phyloP scores from a whole-genome alignment of 1,284 basidiomycete genomes.

The Ganoderma sinense region DNA sequence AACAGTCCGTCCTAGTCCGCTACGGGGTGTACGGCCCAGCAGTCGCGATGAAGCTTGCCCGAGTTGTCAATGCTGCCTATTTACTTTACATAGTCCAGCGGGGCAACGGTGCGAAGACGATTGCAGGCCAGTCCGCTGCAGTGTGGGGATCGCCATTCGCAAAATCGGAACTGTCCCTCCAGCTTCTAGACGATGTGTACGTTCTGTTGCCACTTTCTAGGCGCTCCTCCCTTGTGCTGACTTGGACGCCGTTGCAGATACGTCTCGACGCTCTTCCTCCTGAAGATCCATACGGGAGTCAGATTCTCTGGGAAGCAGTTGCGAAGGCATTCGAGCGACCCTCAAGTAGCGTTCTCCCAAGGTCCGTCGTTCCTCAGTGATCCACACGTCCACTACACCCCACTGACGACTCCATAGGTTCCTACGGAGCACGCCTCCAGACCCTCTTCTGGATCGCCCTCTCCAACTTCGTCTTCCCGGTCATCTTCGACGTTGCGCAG shows the following conservation, averaged over 20 bases:
- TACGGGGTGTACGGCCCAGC: conserved; percentile 12
- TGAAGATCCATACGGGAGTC: not conserved
- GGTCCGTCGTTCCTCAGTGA: not conserved
- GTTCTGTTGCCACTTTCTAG: not conserved
- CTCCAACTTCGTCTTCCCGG: conserved; percentile 42
- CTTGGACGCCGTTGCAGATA: not conserved
- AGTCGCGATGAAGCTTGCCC: not conserved
- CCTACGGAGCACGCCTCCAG: not conserved
- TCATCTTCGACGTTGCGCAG: conserved; percentile 36
- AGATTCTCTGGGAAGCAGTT: not conserved
- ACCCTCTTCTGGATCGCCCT: conserved; percentile 35
- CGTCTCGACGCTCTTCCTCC: not conserved
- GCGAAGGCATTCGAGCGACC: not conserved
- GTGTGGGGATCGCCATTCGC: not conserved
- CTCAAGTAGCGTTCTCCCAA: not conserved
- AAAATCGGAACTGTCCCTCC: not conserved
- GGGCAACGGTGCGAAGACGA: not conserved
- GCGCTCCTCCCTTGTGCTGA: not conserved
- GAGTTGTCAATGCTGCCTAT: not conserved
- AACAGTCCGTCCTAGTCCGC: not conserved
- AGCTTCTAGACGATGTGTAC: not conserved
- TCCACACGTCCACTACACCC: not conserved
- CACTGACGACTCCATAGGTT: not conserved
- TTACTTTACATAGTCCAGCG: not conserved
- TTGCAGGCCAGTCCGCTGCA: not conserved